A percentile compares a stretch with the other conserved stretches of the same genome.
Evolutionary conservation across 352 stramenopile genomes (phyloP).

Genomic region (Phytophthora sojae): DNA sequence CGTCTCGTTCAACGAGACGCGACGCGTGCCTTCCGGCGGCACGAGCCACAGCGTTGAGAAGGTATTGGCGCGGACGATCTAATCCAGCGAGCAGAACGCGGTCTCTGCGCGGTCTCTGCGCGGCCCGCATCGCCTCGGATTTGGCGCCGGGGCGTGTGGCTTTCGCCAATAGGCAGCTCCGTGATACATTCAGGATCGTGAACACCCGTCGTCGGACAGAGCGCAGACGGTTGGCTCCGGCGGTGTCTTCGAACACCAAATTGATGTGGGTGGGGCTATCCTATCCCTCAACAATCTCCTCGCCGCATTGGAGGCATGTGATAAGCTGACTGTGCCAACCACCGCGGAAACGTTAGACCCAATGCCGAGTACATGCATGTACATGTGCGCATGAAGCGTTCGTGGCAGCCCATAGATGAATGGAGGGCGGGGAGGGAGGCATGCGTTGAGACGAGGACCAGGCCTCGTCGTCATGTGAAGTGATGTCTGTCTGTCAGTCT

Average conservation of each 20-base stretch:
- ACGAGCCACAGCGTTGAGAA: not conserved
- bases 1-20: not conserved
- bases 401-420: not conserved
- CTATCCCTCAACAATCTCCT: not conserved
- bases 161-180: slow-evolving; percentile 33
- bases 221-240: not conserved
- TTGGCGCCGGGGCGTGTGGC: slow-evolving; percentile 24
- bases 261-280: not conserved
- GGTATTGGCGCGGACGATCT: slow-evolving; percentile 1
- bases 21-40: not conserved
- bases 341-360: not conserved
- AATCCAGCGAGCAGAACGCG: not conserved
- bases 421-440: not conserved
- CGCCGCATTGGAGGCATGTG: not conserved
- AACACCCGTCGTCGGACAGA: slow-evolving; percentile 15
- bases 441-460: slow-evolving; percentile 14
- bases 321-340: not conserved
- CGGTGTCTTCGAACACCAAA: slow-evolving; percentile 16
- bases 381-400: not conserved
- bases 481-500: slow-evolving; percentile 7
- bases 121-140: slow-evolving; percentile 23
- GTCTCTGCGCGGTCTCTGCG: slow-evolving; percentile 20
- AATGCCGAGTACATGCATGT: not conserved
- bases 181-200: slow-evolving; percentile 30
- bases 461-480: not conserved